Percentiles rank a stretch among this genome's conserved stretches.
These are phyloP conservation scores for Phytophthora rubi DNA, from an alignment of 352 stramenopile genomes.

Conservation along the genomic window DNA sequence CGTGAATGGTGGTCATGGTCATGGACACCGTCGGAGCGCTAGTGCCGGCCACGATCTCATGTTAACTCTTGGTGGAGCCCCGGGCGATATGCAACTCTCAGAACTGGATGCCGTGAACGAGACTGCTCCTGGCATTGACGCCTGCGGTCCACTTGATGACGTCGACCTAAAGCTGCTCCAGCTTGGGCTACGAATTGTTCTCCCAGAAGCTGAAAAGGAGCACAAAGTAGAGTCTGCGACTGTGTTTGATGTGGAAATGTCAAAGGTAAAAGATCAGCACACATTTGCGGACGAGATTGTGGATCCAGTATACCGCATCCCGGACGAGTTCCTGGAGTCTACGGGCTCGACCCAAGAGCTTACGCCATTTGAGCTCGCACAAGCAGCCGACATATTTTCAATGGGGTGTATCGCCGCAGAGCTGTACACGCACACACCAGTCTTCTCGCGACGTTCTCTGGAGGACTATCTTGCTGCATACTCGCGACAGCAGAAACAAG, in stretches of 20 bases:
- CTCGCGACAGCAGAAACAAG: slow-evolving; percentile 14
- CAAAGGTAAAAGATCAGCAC: slow-evolving; percentile 15
- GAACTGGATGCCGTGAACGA: slow-evolving; percentile 47
- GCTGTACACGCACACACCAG: slow-evolving; percentile 57
- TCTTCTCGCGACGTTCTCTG: slow-evolving; percentile 68
- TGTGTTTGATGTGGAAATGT: slow-evolving; percentile 5
- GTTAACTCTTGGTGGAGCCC: slow-evolving; percentile 17
- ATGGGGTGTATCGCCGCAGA: slow-evolving; percentile 77
- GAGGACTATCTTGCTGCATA: slow-evolving; percentile 43
- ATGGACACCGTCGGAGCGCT: slow-evolving; percentile 29
- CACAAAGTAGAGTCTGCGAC: slow-evolving; percentile 5
- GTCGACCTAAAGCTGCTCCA: slow-evolving; percentile 67
- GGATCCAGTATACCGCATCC: slow-evolving; percentile 49
- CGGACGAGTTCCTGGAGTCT: slow-evolving; percentile 13
- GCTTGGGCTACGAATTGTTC: slow-evolving; percentile 52
- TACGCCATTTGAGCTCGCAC: slow-evolving; percentile 38
- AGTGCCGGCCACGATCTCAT: slow-evolving; percentile 42
- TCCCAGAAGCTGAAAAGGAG: slow-evolving; percentile 26
- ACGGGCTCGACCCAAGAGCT: slow-evolving; percentile 13
- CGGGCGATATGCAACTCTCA: slow-evolving; percentile 41
- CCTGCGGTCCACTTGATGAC: slow-evolving; percentile 51
- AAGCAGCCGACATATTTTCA: slow-evolving; percentile 62
- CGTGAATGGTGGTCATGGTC: slow-evolving; percentile 10
- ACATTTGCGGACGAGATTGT: slow-evolving; percentile 48
- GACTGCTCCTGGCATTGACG: slow-evolving; percentile 17